phyloP scores from a whole-genome alignment of 208 protist genomes.

The Porcisia hertigi region DNA sequence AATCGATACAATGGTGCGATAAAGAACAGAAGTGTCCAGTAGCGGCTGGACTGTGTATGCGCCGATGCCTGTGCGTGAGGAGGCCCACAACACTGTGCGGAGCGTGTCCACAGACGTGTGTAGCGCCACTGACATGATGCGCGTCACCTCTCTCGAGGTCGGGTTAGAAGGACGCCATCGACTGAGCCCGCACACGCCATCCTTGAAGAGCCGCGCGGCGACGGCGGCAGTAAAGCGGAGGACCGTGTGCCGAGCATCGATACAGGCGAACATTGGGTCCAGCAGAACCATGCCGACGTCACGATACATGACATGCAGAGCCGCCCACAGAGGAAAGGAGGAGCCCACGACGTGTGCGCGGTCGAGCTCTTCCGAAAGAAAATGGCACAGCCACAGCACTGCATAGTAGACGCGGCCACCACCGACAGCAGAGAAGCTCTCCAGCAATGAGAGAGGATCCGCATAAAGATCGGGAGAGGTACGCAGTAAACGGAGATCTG shows the following conservation, averaged over 20 bases:
- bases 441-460: slow-evolving; percentile 14
- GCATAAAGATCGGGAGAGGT: slow-evolving; percentile 27
- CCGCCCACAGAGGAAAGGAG: slow-evolving; percentile 33
- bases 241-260: slow-evolving; percentile 50
- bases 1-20: slow-evolving; percentile 14
- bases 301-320: slow-evolving; percentile 29
- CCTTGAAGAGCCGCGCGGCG: slow-evolving; percentile 20
- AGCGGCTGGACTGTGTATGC: slow-evolving; percentile 31
- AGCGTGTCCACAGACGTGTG: slow-evolving; percentile 35
- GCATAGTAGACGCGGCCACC: slow-evolving; percentile 52
- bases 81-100: slow-evolving; percentile 26
- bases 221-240: slow-evolving; percentile 36
- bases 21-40: slow-evolving; percentile 21
- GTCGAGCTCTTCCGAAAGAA: slow-evolving; percentile 8
- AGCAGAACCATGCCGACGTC: slow-evolving; percentile 62
- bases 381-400: slow-evolving; percentile 35
- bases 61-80: slow-evolving; percentile 34
- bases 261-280: slow-evolving; percentile 38
- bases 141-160: slow-evolving; percentile 29
- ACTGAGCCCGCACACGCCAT: slow-evolving; percentile 37
- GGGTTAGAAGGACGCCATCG: slow-evolving; percentile 44
- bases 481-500: slow-evolving; percentile 38
- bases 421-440: slow-evolving; percentile 27
- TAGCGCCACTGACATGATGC: slow-evolving; percentile 31
- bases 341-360: slow-evolving; percentile 3